Evolutionary conservation across 176 grass and related monocot genomes (phyloP).

Genomic region (Thinopyrum elongatum): DNA sequence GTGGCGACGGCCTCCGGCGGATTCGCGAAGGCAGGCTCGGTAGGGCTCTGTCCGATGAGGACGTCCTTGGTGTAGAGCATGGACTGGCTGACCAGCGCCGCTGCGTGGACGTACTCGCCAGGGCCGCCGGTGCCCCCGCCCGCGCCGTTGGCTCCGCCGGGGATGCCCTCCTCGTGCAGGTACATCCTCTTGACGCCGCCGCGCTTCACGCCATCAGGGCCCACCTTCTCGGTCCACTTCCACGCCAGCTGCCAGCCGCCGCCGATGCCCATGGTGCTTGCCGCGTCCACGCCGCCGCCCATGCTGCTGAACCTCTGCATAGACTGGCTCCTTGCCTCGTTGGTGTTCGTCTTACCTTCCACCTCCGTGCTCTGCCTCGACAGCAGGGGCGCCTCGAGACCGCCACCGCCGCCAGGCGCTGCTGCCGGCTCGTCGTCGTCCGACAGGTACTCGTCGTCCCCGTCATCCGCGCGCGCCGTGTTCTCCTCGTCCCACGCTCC

Average conservation of each 20-base stretch:
- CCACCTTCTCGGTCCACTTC: conserved; percentile 64
- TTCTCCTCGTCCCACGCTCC: conserved; percentile 55
- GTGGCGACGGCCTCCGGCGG: conserved; percentile 28
- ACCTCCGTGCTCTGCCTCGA: conserved; percentile 38
- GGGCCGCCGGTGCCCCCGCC: neutral
- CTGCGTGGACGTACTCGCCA: conserved; percentile 60
- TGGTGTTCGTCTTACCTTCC: neutral
- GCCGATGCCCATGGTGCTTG: conserved; percentile 73
- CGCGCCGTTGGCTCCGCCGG: neutral
- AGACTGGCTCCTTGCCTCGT: neutral
- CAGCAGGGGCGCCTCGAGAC: conserved; percentile 21
- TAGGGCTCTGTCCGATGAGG: conserved; percentile 38
- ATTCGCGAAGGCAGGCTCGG: conserved; percentile 51
- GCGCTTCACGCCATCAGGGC: conserved; percentile 41
- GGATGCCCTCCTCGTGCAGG: conserved; percentile 57
- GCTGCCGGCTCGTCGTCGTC: neutral
- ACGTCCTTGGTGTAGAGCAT: conserved; percentile 75
- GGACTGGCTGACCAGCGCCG: conserved; percentile 65
- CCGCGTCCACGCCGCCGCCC: conserved; percentile 32
- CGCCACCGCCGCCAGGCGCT: neutral
- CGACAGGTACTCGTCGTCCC: neutral
- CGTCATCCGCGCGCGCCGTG: neutral
- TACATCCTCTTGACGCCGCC: conserved; percentile 77
- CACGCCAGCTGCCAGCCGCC: conserved; percentile 93
- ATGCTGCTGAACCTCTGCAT: conserved; percentile 42